phyloP scores from a whole-genome alignment of 75 land plant species.

The Selaginella moellendorffii region DNA sequence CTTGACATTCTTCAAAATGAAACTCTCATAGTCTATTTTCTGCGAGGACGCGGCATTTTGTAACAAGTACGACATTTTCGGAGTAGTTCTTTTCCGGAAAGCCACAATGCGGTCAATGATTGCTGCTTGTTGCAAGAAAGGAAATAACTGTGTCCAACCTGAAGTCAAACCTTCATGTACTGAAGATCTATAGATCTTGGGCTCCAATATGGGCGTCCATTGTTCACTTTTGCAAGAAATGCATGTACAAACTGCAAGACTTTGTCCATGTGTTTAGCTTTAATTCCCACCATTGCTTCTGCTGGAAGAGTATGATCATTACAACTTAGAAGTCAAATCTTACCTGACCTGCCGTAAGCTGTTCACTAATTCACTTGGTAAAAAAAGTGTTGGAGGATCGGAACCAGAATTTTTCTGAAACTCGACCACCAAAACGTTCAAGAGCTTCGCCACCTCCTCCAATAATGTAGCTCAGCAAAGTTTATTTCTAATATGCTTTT shows the following conservation, averaged over 20 bases:
- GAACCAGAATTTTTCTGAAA: slow-evolving; percentile 51
- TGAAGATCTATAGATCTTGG: slow-evolving; percentile 88
- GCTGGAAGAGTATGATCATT: no score
- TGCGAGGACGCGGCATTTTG: no score
- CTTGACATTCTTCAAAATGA: no score
- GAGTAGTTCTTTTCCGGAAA: no score
- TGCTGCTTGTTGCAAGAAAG: no score
- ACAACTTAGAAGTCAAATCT: background rate
- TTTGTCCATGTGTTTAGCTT: slow-evolving; percentile 95
- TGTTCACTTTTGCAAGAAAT: background rate
- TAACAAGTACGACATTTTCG: no score
- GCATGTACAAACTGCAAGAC: slow-evolving; percentile 42
- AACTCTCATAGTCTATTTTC: no score
- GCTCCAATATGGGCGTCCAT: slow-evolving; percentile 97
- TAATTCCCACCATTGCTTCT: slow-evolving; percentile 99
- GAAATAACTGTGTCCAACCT: no score
- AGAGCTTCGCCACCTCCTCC: slow-evolving; percentile 53
- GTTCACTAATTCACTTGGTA: slow-evolving; percentile 63
- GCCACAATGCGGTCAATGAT: no score
- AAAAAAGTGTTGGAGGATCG: slow-evolving; percentile 69
- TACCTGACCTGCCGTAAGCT: slow-evolving; percentile 82
- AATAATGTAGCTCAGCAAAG: no score
- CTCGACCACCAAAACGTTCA: slow-evolving; percentile 56
- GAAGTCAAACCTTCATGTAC: slow-evolving; percentile 99
- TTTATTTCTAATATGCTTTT: no score